Conservation (phyloP, 495 filamentous ascomycete species). For the Lasiosphaeria hispida region DNA sequence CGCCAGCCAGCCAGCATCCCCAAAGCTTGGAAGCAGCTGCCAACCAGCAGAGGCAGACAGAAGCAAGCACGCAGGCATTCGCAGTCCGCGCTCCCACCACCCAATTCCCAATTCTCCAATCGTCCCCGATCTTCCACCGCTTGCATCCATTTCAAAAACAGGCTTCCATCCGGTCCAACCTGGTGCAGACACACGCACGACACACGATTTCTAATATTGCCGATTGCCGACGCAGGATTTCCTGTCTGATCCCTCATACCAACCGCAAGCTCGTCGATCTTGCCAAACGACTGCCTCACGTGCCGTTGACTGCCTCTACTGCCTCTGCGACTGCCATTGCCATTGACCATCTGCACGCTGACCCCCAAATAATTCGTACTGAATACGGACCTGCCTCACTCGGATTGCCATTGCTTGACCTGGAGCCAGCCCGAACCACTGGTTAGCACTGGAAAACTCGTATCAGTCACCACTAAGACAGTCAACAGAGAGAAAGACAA, state of each 20-base stretch:
- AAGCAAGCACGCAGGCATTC: not conserved
- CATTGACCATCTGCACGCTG: no score
- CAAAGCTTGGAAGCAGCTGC: no score
- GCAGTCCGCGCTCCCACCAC: not conserved
- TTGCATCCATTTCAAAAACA: constrained; percentile 2
- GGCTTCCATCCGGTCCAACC: constrained; percentile 4
- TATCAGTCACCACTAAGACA: not conserved
- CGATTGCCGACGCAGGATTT: not conserved
- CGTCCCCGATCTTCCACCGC: not conserved
- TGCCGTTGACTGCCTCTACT: no score
- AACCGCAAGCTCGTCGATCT: not conserved
- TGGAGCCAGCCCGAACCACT: no score
- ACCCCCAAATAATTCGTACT: no score
- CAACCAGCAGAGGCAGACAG: no score
- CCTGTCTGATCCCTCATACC: not conserved
- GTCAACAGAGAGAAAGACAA: not conserved
- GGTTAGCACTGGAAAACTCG: not conserved
- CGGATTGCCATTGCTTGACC: no score
- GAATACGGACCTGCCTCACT: no score
- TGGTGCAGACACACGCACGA: constrained; percentile 12
- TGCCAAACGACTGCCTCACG: not conserved
- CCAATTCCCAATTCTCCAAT: not conserved
- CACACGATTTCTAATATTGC: not conserved
- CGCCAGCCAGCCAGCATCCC: no score
- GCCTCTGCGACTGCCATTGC: no score